Base-by-base conservation (phyloP, 1,139 yeast genomes). In the Torulaspora globosa region DNA sequence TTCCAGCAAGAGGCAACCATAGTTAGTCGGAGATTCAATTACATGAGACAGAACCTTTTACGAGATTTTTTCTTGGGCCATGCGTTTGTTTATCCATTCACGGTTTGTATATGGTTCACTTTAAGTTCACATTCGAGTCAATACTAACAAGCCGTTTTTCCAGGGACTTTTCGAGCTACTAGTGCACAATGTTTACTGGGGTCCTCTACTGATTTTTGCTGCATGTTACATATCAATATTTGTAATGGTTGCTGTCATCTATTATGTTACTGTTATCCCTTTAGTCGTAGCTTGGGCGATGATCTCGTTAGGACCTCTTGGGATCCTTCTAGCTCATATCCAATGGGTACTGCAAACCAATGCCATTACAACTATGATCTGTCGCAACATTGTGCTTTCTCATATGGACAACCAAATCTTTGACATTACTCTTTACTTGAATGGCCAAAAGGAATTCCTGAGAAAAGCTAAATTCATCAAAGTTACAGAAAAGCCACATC, bases 291-390 rank as follows among this genome's bases (percentile, higher is more conserved):
- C 55, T 2, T 53, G 58, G 51, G 52, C 58, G 1, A 36, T 57
- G 3, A 15, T 57, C 14, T 33, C 58, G 3, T 43, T 60, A 21
- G 66, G 66, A 1, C 64, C 65, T 3, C 26, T 61, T 23, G 65
- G 66, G n/a, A 35, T 57, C 8, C 28, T 59, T 3, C 39, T 60
- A 28, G 58, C 56, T 15, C 59, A 58, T 31, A 39, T 59, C 6
- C 63, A 62, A 43, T 58, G 63, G 56, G 12, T 60, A 3, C 26
- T 60, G n/a, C 52, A 58, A 31, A 53, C 65, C 1, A 60, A 57
- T 46, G 51, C 60, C 4, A 31, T 62, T 1, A 53, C 66, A 1
- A 46, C 55, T 12, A 36, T 52, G 8, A 43, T 61, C 23, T 55
- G 58, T 15, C 54, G 57, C 35, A 51, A 54, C 15, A 37, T 62